Evolutionary conservation across 1,284 basidiomycete species (phyloP).

Genomic region (Cutaneotrichosporon daszewskae): DNA sequence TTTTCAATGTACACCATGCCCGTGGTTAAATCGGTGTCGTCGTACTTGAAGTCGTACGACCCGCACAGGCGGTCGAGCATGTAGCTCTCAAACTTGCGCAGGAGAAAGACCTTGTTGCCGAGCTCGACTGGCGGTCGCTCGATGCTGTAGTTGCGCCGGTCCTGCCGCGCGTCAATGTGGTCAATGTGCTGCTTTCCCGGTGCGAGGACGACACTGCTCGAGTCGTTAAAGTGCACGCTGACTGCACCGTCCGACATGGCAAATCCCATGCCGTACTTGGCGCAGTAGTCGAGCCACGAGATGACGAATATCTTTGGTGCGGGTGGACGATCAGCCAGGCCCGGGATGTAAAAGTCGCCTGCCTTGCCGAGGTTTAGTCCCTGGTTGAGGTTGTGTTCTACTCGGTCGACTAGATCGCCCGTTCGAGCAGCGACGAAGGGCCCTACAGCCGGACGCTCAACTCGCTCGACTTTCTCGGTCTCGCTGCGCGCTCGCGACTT

Average conservation of each 20-base stretch:
- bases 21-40: conserved; percentile 60
- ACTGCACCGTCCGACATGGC: conserved; percentile 90
- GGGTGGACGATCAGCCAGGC: neutral
- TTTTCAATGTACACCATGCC: conserved; percentile 94
- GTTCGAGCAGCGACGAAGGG: neutral
- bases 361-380: conserved; percentile 26
- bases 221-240: conserved; percentile 94
- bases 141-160: conserved; percentile 41
- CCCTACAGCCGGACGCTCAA: too few species aligned
- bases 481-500: neutral
- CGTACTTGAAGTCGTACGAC: conserved; percentile 68
- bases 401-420: conserved; percentile 18
- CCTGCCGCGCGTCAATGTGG: conserved; percentile 53
- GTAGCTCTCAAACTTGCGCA: conserved; percentile 88
- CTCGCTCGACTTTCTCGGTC: conserved; percentile 3
- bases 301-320: conserved; percentile 84
- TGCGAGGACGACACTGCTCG: conserved; percentile 74
- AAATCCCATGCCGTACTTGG: conserved; percentile 98
- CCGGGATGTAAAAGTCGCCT: neutral
- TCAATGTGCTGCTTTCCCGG: conserved; percentile 85
- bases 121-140: conserved; percentile 53
- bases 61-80: conserved; percentile 81
- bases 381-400: conserved; percentile 57
- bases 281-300: conserved; percentile 96
- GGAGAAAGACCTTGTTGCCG: conserved; percentile 78